phyloP scores from a whole-genome alignment of 2,329 filamentous ascomycete species.

The Diaporthe nobilis region DNA sequence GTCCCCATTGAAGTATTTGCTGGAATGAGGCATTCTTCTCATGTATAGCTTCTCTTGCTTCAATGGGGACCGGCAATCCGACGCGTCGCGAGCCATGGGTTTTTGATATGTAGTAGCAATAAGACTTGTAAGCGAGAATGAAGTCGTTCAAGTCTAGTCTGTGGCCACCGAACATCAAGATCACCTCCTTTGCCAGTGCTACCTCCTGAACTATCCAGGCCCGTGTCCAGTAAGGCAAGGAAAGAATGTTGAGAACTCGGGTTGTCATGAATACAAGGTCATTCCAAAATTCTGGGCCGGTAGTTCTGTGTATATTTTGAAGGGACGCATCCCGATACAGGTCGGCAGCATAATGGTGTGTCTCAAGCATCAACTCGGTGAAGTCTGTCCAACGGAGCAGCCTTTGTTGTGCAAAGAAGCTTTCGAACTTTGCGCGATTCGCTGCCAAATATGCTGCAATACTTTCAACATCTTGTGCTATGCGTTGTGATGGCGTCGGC shows the following conservation, averaged over 20 bases:
- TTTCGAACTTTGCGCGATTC: too few species aligned
- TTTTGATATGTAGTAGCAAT: background rate
- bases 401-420: background rate
- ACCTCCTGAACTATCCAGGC: background rate
- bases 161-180: background rate
- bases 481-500: too few species aligned
- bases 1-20: background rate
- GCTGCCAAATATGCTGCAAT: too few species aligned
- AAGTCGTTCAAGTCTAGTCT: background rate
- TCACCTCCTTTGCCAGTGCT: background rate
- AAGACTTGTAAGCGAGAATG: background rate
- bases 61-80: background rate
- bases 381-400: background rate
- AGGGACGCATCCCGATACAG: too few species aligned
- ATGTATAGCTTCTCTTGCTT: background rate
- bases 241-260: background rate
- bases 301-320: too few species aligned
- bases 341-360: too few species aligned
- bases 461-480: too few species aligned
- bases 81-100: fast-evolving
- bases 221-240: background rate
- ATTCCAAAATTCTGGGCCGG: too few species aligned
- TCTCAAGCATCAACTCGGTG: too few species aligned
- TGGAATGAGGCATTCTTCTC: background rate
- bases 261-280: too few species aligned